Evolutionary conservation across 805 yeast species (phyloP), one percentile per base, ranked within the genome.

Genomic region (Lipomyces orientalis): DNA sequence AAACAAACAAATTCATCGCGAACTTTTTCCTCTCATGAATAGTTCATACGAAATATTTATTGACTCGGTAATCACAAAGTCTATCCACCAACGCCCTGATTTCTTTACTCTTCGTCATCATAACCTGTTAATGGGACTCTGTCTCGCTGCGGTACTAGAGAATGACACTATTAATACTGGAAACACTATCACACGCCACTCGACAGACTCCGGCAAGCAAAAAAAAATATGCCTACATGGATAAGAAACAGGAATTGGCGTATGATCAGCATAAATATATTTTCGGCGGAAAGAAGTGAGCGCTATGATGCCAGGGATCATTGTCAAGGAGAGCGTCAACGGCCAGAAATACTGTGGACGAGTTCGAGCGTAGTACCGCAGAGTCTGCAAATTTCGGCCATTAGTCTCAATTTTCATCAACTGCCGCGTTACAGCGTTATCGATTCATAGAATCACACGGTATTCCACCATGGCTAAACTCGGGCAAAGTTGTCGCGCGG

Each of bases 311-410:
- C 63, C 31, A 8, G 66, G 64, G n/a, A 52, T 34, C 22, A 14
- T 81, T 37, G 81, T 81, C 61, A 84, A 75, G 2, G 90, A 91
- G 73, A 89, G 80, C 35, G 82, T 81, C 14, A 85, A 83, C 29
- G 90, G 82, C 77, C 81, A 87, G 77, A 88, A 87, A 73, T 88
- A 82, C 79, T 88, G 90, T 58, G 93, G 93, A 76, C 85, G 86
- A 67, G 85, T 86, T 79, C 89, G 89, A 16, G 92, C 90, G 74
- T 87, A 88, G 78, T 85, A 88, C 76, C 91, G 87, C 64, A 80
- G 74, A 83, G 84, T 82, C 85, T 83, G 72, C 19, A 68, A 57
- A 46, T 22, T 16, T 16, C 5, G 22, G 9, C 22, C 19, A n/a
- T 43, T n/a, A 43, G 49, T 43, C 49, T 43, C 25, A 16, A 16